Percentiles rank a stretch among this genome's conserved stretches.
Conservation (phyloP, 306 rosid genomes). For the Dryas drummondii region DNA sequence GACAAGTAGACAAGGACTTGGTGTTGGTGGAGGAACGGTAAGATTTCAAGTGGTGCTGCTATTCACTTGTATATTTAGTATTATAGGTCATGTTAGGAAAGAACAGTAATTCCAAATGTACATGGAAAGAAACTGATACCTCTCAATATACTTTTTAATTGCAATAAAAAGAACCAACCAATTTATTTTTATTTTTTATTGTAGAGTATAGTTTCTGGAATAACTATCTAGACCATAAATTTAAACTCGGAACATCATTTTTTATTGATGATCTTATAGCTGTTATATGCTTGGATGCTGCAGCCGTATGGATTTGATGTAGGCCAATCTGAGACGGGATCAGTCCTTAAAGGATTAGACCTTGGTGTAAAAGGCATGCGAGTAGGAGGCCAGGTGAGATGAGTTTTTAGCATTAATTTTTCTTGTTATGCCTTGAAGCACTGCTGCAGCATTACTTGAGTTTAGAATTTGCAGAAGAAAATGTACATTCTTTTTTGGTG, state of each 20-base stretch:
- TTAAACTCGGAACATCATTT: background rate
- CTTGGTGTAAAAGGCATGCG: constrained; percentile 90
- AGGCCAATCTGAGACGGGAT: constrained; percentile 86
- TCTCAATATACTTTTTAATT: no score
- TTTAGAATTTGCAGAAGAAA: constrained; percentile 5
- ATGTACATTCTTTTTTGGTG: background rate
- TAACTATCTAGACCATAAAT: constrained; percentile 3
- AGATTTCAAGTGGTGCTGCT: constrained; percentile 16
- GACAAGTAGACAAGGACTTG: constrained; percentile 98
- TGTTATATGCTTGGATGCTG: constrained; percentile 44
- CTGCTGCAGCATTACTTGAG: constrained; percentile 1
- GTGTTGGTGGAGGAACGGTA: constrained; percentile 99
- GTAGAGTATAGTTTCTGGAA: background rate
- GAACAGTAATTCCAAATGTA: background rate
- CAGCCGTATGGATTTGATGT: constrained; percentile 98
- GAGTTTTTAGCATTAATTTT: constrained; percentile 14
- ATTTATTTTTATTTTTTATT: background rate
- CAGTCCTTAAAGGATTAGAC: constrained; percentile 87
- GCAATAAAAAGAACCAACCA: background rate
- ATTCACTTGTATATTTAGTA: background rate
- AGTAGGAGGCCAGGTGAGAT: constrained; percentile 92
- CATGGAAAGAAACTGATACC: background rate
- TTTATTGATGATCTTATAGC: background rate
- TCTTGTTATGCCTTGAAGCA: constrained; percentile 12
- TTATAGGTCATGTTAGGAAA: background rate